Evolutionary conservation across 179 eudicot genomes (phyloP).

Genomic region (Gypsophila paniculata): DNA sequence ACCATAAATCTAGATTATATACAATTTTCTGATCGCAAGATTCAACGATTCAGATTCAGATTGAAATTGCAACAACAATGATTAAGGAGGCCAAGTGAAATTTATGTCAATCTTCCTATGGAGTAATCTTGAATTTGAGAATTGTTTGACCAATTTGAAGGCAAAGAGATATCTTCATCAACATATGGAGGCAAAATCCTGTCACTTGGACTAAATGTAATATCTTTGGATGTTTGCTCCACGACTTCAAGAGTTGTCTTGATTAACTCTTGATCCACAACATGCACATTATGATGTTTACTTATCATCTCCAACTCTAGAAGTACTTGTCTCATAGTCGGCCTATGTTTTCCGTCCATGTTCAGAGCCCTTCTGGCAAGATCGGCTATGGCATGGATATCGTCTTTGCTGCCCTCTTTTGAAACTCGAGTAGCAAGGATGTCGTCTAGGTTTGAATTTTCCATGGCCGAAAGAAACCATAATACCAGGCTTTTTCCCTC

Average conservation of each 20-base stretch:
- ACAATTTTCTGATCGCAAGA: no score
- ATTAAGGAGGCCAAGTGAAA: no score
- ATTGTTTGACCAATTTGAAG: conserved; percentile 11
- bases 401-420: conserved; percentile 26
- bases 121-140: conserved; percentile 12
- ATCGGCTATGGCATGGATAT: conserved; percentile 21
- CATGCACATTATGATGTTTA: conserved; percentile 10
- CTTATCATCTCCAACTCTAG: conserved; percentile 27
- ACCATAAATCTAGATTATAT: no score
- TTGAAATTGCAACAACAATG: no score
- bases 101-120: not conserved
- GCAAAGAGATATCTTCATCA: conserved; percentile 18
- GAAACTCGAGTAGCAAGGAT: conserved; percentile 29
- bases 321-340: conserved; percentile 34
- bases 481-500: conserved; percentile 29
- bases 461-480: conserved; percentile 27
- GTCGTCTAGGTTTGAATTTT: conserved; percentile 19
- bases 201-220: not conserved
- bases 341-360: conserved; percentile 40
- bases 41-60: no score
- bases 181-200: conserved; percentile 12
- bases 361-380: conserved; percentile 39
- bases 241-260: not conserved
- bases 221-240: conserved; percentile 1
- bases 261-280: conserved; percentile 6